These are phyloP conservation scores for Aspergillus calidoustus DNA, from an alignment of 2,329 filamentous ascomycete genomes.

Conservation along the genomic window DNA sequence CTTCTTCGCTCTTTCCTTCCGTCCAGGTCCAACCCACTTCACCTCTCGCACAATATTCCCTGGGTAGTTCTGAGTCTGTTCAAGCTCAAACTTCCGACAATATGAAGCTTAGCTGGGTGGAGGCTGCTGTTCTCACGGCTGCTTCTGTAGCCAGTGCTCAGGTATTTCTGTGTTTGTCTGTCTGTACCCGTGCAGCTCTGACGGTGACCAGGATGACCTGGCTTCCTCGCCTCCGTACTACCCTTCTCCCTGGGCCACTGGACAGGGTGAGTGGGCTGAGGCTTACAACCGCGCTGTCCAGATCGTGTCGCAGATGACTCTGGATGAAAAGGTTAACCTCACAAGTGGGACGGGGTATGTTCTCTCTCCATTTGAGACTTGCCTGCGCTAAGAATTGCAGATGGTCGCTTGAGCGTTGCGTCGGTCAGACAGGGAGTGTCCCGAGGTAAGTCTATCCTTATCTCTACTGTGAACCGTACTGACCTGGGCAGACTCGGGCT, in stretches of 20 bases:
- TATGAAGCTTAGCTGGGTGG: constrained; percentile 44
- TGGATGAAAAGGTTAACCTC: constrained; percentile 90
- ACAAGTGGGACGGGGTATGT: constrained; percentile 85
- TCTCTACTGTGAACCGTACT: not conserved
- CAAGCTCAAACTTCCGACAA: constrained; percentile 18
- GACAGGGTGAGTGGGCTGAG: constrained; percentile 72
- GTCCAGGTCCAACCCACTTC: not conserved
- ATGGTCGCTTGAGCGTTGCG: constrained; percentile 73
- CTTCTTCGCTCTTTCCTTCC: not conserved
- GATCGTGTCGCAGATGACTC: constrained; percentile 82
- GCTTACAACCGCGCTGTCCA: constrained; percentile 76
- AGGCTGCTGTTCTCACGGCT: constrained; percentile 37
- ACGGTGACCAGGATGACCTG: constrained; percentile 28
- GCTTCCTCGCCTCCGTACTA: constrained; percentile 69
- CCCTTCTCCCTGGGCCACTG: constrained; percentile 85
- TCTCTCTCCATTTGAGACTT: not conserved
- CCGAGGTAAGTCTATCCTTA: constrained; percentile 37
- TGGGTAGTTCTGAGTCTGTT: constrained; percentile 7
- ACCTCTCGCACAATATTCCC: not conserved
- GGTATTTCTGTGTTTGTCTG: constrained; percentile 28
- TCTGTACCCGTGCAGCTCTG: not conserved
- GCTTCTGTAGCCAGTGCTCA: constrained; percentile 39
- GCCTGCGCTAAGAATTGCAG: constrained; percentile 40
- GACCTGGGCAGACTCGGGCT: constrained; percentile 54
- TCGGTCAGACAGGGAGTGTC: constrained; percentile 67